A percentile compares a stretch with the other conserved stretches of the same genome.
Evolutionary conservation across 768 basidiomycete genomes (phyloP).

Genomic region (Trametes cingulata): DNA sequence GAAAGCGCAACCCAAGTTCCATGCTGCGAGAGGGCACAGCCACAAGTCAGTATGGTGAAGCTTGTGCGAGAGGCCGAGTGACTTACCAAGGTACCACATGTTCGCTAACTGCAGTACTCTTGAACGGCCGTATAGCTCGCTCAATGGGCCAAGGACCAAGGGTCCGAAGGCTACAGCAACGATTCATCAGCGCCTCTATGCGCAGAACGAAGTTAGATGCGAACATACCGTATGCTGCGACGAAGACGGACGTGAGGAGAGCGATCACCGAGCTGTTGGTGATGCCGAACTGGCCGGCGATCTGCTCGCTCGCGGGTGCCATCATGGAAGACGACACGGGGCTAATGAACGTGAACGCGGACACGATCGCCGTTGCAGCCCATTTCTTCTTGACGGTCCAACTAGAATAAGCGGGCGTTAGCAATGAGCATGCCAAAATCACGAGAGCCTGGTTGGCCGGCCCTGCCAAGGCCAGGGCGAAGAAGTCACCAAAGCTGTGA

Average conservation of each 20-base stretch:
- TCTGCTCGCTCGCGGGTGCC: constrained; percentile 56
- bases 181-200: neutral
- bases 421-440: neutral
- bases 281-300: constrained; percentile 56
- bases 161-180: constrained; percentile 46
- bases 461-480: too few relatives aligned
- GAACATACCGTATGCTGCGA: constrained; percentile 57
- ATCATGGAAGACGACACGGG: constrained; percentile 74
- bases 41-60: neutral
- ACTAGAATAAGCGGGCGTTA: constrained; percentile 32
- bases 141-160: constrained; percentile 55
- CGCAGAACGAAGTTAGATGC: neutral
- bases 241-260: constrained; percentile 58
- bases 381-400: constrained; percentile 63
- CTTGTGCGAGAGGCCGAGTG: neutral
- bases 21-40: constrained; percentile 36
- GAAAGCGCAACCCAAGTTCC: constrained; percentile 48
- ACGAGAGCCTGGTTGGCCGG: too few relatives aligned
- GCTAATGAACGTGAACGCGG: constrained; percentile 66
- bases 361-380: constrained; percentile 64
- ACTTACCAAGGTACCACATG: constrained; percentile 59
- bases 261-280: constrained; percentile 49
- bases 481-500: neutral
- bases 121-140: constrained; percentile 69
- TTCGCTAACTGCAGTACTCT: constrained; percentile 61